phyloP scores from a whole-genome alignment of 352 stramenopile genomes.

The Phytophthora foliorum region DNA sequence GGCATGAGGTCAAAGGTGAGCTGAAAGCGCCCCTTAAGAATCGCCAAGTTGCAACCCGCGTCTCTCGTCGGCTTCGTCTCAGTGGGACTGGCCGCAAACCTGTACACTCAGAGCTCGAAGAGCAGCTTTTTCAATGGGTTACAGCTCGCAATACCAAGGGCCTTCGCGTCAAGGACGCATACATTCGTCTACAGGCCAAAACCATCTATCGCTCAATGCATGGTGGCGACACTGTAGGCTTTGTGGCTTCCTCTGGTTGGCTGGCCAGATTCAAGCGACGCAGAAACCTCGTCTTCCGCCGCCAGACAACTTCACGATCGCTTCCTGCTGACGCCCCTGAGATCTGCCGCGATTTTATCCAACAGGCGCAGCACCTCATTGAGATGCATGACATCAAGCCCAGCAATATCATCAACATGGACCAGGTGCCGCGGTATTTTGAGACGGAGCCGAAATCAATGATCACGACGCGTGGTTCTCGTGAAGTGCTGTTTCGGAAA shows the following conservation, averaged over 20 bases:
- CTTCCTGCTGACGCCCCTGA: background rate
- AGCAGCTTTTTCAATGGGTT: background rate
- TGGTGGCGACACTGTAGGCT: too few species aligned
- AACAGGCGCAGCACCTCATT: constrained; percentile 4
- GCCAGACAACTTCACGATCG: too few species aligned
- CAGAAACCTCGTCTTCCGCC: too few species aligned
- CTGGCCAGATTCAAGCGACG: too few species aligned
- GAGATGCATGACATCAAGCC: constrained; percentile 5
- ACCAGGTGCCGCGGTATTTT: constrained; percentile 12
- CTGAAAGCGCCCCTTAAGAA: background rate
- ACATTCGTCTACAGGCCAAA: constrained; percentile 8
- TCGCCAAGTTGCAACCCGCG: constrained; percentile 4
- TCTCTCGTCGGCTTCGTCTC: background rate
- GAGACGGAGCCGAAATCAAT: constrained; percentile 17
- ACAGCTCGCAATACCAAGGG: background rate
- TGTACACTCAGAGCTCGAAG: background rate
- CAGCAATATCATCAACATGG: constrained; percentile 10
- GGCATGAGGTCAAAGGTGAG: background rate
- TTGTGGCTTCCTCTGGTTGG: too few species aligned
- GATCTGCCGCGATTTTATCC: constrained; percentile 7
- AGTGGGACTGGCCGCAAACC: background rate
- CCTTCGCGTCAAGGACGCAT: constrained; percentile 10
- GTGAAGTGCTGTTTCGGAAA: constrained; percentile 13
- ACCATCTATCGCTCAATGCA: too few species aligned
- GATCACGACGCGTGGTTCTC: background rate